Evolutionary conservation across 148 eudicot genomes (phyloP), one percentile per base, ranked within the genome.

Genomic region (Oxyria digyna): DNA sequence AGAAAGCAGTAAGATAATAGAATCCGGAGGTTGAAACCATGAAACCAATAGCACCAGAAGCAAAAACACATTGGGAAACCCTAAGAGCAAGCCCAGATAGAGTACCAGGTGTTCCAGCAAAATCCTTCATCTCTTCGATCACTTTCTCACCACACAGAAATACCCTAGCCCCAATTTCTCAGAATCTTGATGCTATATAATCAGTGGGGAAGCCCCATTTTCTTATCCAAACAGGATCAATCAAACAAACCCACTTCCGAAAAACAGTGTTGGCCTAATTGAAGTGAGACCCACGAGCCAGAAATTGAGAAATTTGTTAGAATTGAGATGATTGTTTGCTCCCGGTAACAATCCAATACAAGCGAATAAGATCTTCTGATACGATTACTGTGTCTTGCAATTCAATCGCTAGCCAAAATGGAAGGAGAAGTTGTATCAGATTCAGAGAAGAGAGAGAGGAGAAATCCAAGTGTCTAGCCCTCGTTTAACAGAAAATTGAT

Each of bases 61-160:
- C 96, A 80, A 87, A 87, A 50, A 80, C 69, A 26, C 78, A 81
- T 63, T 89, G 96, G 29, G 75, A 74, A 71, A 83, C 65, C 73
- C 96, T 80, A 6, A 89, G 75, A 62, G 69, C 11, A 26, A 89
- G 78, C 43, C 83, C 86, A 49, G 87, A 81, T 41, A 74, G 1
- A 27, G 89, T 89, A 7, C 96, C 96, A n/a, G 96, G 96, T 42
- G 84, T 76, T 52, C 96, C 96, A 42, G 86, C 80, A 77, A 89
- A 85, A 70, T 85, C 77, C 80, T 83, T 89, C 91, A 89, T 89
- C 67, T 74, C 75, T 75, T 59, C 37, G 31, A 59, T 59, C 18
- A 6, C 31, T 10, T 12, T 23, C 14, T 52, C 23, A n/a, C 23
- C 29, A 52, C 27, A 52, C 11, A 8, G 27, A 21, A 52, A 52